Evolutionary conservation across 495 filamentous ascomycete genomes (phyloP).

Genomic region (Penicillium pancosmium): DNA sequence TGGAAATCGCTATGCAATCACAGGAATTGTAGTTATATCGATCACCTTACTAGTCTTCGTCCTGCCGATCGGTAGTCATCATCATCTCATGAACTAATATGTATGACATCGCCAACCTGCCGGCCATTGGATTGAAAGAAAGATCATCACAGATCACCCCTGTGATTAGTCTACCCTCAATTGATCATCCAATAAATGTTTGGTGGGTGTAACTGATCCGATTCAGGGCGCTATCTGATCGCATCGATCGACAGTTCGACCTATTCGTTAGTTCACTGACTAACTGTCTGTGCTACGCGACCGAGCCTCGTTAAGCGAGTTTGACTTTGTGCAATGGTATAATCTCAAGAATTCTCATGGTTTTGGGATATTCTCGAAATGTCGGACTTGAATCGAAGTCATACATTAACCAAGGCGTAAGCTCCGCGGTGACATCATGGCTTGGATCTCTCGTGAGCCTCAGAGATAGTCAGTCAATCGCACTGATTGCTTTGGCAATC

Average conservation of each 20-base stretch:
- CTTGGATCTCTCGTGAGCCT: background rate
- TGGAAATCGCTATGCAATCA: no score
- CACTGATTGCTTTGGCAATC: no score
- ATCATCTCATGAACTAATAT: constrained; percentile 1
- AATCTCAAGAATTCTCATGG: background rate
- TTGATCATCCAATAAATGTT: background rate
- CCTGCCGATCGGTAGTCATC: background rate
- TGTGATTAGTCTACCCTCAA: background rate
- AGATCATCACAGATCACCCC: background rate
- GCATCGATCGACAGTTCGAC: background rate
- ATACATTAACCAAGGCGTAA: background rate
- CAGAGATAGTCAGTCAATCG: background rate
- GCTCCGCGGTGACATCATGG: constrained; percentile 17
- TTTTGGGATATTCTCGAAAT: background rate
- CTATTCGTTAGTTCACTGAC: background rate
- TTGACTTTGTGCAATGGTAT: no score
- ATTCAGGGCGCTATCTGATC: background rate
- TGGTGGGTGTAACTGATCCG: background rate
- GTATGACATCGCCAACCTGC: constrained; percentile 3
- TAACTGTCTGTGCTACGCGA: background rate
- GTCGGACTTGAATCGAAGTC: constrained; percentile 9
- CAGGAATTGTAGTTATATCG: background rate
- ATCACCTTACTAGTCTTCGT: background rate
- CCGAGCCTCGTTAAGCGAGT: background rate
- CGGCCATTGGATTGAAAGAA: background rate